Evolutionary conservation across 768 basidiomycete species (phyloP), one percentile per base, ranked within the genome.

Genomic region (Atractiella rhizophila): DNA sequence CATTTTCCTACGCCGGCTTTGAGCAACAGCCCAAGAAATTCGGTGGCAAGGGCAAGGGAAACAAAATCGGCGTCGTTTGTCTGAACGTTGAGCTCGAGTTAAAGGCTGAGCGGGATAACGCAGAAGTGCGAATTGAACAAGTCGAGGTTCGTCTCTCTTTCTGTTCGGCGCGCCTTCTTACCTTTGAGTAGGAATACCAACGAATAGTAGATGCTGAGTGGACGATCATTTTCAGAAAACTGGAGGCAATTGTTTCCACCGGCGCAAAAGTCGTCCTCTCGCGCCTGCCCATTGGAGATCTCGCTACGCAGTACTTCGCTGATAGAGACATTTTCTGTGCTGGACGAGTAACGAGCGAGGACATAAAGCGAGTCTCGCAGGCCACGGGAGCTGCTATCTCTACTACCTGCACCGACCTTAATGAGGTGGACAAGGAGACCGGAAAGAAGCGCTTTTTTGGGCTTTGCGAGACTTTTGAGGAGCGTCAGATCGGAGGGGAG

Each of bases 151-250:
- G 57, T 48, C 18, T 6, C 5, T 1, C 18, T 15, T 13, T 15
- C 42, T 3, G 21, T 11, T 40, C 23, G 13, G 13, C 34, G 8
- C 27, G 1, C 2, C 28, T 19, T 15, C 9, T 19, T 28, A 3
- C 8, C 32, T 7, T 38, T 21, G 15, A 27, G 21, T 27, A 58
- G 56, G 91, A 98, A 56, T 98, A 98, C 56, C 91, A 98, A 61
- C 85, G 88, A 5, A 94, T 98, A 54, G 91, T 98, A 39, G 85
- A 98, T 57, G 91, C 91, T 10, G 91, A 98, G 58, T 98, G 91
- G 91, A 80, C 88, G 53, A 96, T 98, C 60, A 98, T 98, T 54
- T 96, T 88, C 63, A 71, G 78, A 51, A 98, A 98, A 61, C 66
- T 98, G 13, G 76, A 88, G 52, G 82, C 83, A 3, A 91, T 96